Evolutionary conservation across 306 rosid species (phyloP), one percentile per base, ranked within the genome.

Genomic region (Lotus japonicus): DNA sequence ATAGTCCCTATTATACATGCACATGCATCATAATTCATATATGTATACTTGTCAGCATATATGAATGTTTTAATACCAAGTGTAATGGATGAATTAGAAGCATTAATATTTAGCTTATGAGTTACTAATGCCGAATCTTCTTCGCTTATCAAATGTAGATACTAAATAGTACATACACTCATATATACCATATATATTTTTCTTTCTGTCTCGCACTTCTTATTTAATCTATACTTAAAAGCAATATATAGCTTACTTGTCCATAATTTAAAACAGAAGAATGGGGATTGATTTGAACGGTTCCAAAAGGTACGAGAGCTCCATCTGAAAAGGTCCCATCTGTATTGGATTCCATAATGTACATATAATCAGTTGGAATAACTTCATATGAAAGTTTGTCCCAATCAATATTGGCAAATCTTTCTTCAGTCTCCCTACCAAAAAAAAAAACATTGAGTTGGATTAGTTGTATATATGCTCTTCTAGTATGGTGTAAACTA

Each of bases 241-340:
- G n/a, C n/a, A n/a, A n/a, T n/a, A n/a, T n/a, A n/a, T n/a, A n/a
- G n/a, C n/a, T n/a, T n/a, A n/a, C n/a, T n/a, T 78, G 82, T 52
- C 82, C 79, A 4, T 78, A 72, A 33, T 66, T 78, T 23, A 72
- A 18, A 44, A 78, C 65, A 42, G 79, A 3, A 67, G 75, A 58
- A 52, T 73, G 17, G 5, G 75, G 71, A 9, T 16, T 28, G 5
- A 78, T 66, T 4, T 51, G 54, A 42, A 78, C 2, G 53, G 59
- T 58, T 42, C 82, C 82, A 54, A 26, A 78, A 6, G 82, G 82
- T 15, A 38, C 12, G 0, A 78, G 70, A 17, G 13, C 11, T 9
- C 82, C 82, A 1, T 66, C 11, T 5, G 82, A 58, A 54, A 66
- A 78, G 26, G 16, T 14, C 2, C 78, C 71, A 0, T 59, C 66